Conservation (phyloP, 2,329 filamentous ascomycete genomes). For the Colletotrichum falcatum region DNA sequence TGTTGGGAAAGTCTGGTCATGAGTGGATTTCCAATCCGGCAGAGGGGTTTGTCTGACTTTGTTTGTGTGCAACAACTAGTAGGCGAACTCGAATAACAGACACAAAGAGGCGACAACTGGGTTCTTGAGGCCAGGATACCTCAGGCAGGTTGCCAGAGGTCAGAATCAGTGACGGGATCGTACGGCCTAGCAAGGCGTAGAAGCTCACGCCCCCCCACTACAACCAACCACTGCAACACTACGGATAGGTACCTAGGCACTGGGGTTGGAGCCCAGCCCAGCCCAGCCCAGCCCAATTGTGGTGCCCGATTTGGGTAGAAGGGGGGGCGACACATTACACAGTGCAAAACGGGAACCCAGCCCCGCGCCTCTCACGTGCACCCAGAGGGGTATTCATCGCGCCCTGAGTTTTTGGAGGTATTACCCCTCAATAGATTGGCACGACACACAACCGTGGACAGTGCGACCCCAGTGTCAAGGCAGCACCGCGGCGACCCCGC, state of each 20-base stretch:
- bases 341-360: not conserved
- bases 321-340: constrained; percentile 6
- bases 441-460: constrained; percentile 5
- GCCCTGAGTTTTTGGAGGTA: constrained; percentile 1
- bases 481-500: constrained; percentile 19
- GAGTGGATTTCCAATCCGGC: constrained; percentile 2
- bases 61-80: not conserved
- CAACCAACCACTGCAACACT: constrained; percentile 1
- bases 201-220: not conserved
- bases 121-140: constrained; percentile 20
- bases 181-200: constrained; percentile 13
- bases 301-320: constrained; percentile 24
- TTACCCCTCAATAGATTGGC: constrained; percentile 34
- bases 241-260: too few species aligned
- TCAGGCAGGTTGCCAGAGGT: constrained; percentile 34
- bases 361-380: constrained; percentile 14
- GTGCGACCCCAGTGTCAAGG: constrained; percentile 24
- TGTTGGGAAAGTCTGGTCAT: not conserved
- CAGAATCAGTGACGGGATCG: constrained; percentile 15
- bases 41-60: not conserved
- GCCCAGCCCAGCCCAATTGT: constrained; percentile 7
- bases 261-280: constrained; percentile 1
- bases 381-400: constrained; percentile 3
- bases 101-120: not conserved
- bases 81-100: not conserved